Conservation (phyloP, 2,329 filamentous ascomycete genomes). For the Fusarium humuli region DNA sequence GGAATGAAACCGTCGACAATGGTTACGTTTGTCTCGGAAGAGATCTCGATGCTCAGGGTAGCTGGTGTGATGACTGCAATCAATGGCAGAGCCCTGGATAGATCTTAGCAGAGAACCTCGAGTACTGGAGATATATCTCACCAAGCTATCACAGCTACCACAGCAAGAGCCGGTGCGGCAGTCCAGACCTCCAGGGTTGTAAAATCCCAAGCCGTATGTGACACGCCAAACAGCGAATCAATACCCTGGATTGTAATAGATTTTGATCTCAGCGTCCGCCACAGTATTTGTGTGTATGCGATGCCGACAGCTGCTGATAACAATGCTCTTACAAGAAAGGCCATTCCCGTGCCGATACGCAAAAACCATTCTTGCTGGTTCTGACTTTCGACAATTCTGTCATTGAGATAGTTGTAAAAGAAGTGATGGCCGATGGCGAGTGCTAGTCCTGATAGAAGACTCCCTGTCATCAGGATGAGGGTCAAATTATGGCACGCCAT, state of each 20-base stretch:
- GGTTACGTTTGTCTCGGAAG: not conserved
- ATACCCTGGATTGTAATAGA: slow-evolving; percentile 3
- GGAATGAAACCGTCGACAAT: not conserved
- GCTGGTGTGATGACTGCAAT: slow-evolving; percentile 17
- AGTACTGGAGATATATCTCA: not conserved
- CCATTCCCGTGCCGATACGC: slow-evolving; percentile 15
- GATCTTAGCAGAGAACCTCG: too few species aligned
- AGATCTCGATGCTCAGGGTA: not conserved
- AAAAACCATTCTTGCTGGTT: slow-evolving; percentile 28
- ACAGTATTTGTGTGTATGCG: slow-evolving; percentile 21
- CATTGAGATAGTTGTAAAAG: not conserved
- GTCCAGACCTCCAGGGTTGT: slow-evolving; percentile 4
- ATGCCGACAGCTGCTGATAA: slow-evolving; percentile 12
- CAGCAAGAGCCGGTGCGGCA: not conserved
- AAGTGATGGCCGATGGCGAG: slow-evolving; percentile 21
- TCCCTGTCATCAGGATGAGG: slow-evolving; percentile 1
- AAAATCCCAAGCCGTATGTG: slow-evolving; percentile 8
- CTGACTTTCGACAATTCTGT: not conserved
- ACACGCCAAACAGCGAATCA: not conserved
- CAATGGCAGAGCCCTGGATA: not conserved
- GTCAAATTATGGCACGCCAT: rapidly evolving
- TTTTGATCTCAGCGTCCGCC: not conserved
- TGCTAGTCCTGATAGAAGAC: not conserved
- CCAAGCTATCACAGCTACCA: slow-evolving; percentile 8
- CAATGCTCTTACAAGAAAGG: not conserved